These are phyloP conservation scores for Vitis hybrid DNA, from an alignment of 177 flowering plant genomes.

Conservation along the genomic window DNA sequence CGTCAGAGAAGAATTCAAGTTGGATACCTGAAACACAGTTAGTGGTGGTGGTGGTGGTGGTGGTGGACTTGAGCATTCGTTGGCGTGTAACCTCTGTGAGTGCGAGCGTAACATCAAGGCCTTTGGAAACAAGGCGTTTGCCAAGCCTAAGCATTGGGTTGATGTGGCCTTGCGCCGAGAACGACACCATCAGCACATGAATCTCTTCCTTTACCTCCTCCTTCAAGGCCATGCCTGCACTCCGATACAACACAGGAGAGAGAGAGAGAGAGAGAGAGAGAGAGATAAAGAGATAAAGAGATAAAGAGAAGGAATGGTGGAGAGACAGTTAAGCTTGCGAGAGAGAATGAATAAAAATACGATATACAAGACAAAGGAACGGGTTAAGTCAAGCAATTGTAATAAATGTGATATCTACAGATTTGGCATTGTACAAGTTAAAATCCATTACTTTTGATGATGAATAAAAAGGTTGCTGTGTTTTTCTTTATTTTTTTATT, in stretches of 20 bases:
- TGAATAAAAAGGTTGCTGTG: too few relatives aligned
- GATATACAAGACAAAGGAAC: too few relatives aligned
- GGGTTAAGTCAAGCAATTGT: too few relatives aligned
- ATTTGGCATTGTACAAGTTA: too few relatives aligned
- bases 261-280: too few relatives aligned
- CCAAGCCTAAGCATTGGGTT: constrained; percentile 47
- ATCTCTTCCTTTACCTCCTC: constrained; percentile 5
- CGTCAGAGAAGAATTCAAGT: constrained; percentile 46
- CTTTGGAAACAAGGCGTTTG: constrained; percentile 39
- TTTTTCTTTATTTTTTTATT: too few relatives aligned
- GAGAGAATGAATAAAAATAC: too few relatives aligned
- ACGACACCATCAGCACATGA: constrained; percentile 39
- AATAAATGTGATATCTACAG: too few relatives aligned
- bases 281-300: too few relatives aligned
- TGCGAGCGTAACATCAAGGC: constrained; percentile 39
- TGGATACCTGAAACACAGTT: constrained; percentile 15
- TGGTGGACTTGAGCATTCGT: constrained; percentile 13
- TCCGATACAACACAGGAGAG: background rate
- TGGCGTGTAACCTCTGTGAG: constrained; percentile 13
- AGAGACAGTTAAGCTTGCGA: too few relatives aligned
- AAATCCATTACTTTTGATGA: too few relatives aligned
- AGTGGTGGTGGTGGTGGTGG: constrained; percentile 1
- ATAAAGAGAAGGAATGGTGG: too few relatives aligned
- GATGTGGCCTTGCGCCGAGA: constrained; percentile 47
- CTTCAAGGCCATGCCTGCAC: background rate